Evolutionary conservation across 768 basidiomycete genomes (phyloP).

Genomic region (Russula lepida): DNA sequence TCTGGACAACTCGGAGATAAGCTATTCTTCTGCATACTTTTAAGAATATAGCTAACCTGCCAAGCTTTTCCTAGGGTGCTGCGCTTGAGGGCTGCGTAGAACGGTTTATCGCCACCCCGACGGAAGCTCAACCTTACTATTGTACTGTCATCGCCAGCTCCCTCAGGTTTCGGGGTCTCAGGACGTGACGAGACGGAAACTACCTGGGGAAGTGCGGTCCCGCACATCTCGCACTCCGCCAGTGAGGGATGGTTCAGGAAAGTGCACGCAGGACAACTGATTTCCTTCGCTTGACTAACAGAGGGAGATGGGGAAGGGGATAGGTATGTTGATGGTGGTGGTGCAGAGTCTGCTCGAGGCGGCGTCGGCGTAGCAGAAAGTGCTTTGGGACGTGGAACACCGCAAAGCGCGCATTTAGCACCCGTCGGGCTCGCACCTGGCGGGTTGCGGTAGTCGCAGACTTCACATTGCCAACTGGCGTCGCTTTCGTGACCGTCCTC

Average conservation of each 20-base stretch:
- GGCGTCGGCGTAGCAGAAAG: conserved; percentile 24
- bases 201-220: conserved; percentile 47
- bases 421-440: conserved; percentile 64
- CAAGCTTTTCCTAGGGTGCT: conserved; percentile 65
- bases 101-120: conserved; percentile 78
- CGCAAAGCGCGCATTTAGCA: conserved; percentile 71
- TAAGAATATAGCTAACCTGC: conserved; percentile 41
- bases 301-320: conserved; percentile 36
- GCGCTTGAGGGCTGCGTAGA: conserved; percentile 70
- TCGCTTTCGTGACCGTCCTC: conserved; percentile 26
- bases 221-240: conserved; percentile 77
- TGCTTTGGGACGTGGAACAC: conserved; percentile 51
- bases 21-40: background rate
- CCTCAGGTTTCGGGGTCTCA: conserved; percentile 35
- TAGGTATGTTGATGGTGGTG: conserved; percentile 27
- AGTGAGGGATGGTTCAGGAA: conserved; percentile 82
- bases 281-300: conserved; percentile 26
- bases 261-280: conserved; percentile 82
- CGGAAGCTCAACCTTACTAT: conserved; percentile 84
- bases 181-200: conserved; percentile 44
- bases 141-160: conserved; percentile 32
- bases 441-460: conserved; percentile 82
- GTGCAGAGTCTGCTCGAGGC: conserved; percentile 19
- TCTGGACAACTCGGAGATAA: conserved; percentile 5
- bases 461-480: conserved; percentile 74